Conservation (phyloP, 352 stramenopile genomes). For the Saprolegnia diclina region DNA sequence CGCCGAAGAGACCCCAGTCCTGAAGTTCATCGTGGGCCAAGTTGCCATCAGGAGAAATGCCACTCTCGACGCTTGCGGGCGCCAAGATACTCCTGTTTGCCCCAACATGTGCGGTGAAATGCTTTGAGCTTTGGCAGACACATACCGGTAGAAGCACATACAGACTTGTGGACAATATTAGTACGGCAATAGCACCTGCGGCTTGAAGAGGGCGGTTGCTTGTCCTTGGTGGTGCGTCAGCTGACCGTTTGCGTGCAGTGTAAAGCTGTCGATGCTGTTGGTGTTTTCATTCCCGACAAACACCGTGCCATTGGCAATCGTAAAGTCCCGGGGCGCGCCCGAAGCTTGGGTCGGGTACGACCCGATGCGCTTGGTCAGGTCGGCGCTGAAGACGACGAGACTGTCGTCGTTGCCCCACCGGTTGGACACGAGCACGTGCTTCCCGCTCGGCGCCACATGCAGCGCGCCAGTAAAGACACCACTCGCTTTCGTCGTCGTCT, state of each 20-base stretch:
- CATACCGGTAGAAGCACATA: too few species aligned
- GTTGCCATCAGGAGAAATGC: too few species aligned
- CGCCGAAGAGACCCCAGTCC: too few species aligned
- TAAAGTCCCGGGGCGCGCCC: slow-evolving; percentile 13
- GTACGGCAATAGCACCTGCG: not conserved
- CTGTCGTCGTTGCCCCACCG: slow-evolving; percentile 11
- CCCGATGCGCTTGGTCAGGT: not conserved
- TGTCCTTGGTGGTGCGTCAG: not conserved
- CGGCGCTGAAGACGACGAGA: slow-evolving; percentile 4
- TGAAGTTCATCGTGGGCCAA: too few species aligned
- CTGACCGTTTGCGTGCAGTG: not conserved
- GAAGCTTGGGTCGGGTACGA: not conserved
- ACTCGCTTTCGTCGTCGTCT: slow-evolving; percentile 6
- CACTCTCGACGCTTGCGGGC: too few species aligned
- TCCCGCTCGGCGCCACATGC: slow-evolving; percentile 4
- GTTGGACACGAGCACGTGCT: slow-evolving; percentile 18
- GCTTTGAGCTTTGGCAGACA: too few species aligned
- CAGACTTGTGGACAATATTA: too few species aligned
- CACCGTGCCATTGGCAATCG: not conserved
- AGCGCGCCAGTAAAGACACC: not conserved
- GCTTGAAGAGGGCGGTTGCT: not conserved
- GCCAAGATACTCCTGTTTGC: too few species aligned
- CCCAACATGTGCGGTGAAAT: too few species aligned
- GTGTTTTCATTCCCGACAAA: slow-evolving; percentile 12
- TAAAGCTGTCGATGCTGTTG: slow-evolving; percentile 9